These are phyloP conservation scores for Caryopteris hybrid DNA, from an alignment of 305 asterid species.

Conservation along the genomic window DNA sequence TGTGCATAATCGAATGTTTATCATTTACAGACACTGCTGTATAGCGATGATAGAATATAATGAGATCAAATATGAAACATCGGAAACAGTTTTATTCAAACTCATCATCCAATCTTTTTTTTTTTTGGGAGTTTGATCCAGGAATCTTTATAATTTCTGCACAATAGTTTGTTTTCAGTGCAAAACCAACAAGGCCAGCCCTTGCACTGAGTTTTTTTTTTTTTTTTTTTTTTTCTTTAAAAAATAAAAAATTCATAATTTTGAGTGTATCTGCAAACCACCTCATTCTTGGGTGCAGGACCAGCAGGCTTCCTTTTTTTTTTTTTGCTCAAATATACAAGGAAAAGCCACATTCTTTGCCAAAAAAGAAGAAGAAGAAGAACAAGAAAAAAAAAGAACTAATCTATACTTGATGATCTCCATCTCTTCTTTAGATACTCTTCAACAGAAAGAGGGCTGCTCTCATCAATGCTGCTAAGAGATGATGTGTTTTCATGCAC, in stretches of 20 bases:
- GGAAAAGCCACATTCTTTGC: conserved; percentile 8
- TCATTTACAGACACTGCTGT: no score
- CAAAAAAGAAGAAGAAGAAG: background rate
- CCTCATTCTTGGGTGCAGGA: conserved; percentile 38
- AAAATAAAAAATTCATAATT: background rate
- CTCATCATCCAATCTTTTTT: no score
- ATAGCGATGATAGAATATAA: no score
- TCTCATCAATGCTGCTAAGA: conserved; percentile 62
- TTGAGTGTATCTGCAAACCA: conserved; percentile 23
- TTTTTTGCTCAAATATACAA: conserved; percentile 22
- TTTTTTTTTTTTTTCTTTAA: background rate
- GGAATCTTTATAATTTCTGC: no score
- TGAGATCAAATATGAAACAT: no score
- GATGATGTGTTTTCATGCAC: conserved; percentile 51
- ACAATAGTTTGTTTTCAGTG: no score
- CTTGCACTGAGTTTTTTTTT: no score
- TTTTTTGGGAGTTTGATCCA: no score
- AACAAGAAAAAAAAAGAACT: background rate
- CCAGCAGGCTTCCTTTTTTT: background rate
- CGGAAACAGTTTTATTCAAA: no score
- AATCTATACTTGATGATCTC: conserved; percentile 68
- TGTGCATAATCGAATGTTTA: no score
- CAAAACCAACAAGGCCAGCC: no score
- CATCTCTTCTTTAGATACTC: conserved; percentile 63
- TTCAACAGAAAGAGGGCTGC: conserved; percentile 71